A percentile compares a stretch with the other conserved stretches of the same genome.
Conservation (phyloP, 345 rosid genomes). For the Xanthoceras sorbifolium region DNA sequence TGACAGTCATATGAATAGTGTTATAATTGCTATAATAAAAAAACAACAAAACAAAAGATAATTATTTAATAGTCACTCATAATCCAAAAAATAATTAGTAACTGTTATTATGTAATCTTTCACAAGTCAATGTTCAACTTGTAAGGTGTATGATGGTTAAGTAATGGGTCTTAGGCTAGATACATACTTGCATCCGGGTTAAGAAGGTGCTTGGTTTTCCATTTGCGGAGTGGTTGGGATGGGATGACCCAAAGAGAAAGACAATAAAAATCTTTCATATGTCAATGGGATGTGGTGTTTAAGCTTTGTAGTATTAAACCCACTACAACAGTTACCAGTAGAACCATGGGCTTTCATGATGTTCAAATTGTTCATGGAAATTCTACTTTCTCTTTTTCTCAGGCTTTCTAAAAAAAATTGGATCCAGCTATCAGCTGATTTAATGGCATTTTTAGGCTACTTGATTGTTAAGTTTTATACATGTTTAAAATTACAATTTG, state of each 20-base stretch:
- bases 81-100: background rate
- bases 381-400: background rate
- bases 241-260: background rate
- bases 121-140: background rate
- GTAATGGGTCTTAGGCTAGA: too few relatives aligned
- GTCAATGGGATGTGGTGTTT: background rate
- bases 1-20: background rate
- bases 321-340: background rate
- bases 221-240: background rate
- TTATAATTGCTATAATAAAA: background rate
- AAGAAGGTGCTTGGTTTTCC: background rate
- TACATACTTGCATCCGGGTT: too few relatives aligned
- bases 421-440: conserved; percentile 12
- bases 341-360: background rate
- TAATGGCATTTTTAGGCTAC: background rate
- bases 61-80: background rate
- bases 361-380: background rate
- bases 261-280: too few relatives aligned
- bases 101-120: background rate
- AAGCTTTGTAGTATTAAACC: background rate
- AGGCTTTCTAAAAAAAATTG: background rate
- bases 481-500: background rate
- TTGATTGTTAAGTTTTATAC: background rate
- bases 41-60: background rate
- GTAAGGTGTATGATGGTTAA: background rate